Base-by-base conservation (phyloP, 371 early-diverging fungal genomes). In the Nosema bombycis region DNA sequence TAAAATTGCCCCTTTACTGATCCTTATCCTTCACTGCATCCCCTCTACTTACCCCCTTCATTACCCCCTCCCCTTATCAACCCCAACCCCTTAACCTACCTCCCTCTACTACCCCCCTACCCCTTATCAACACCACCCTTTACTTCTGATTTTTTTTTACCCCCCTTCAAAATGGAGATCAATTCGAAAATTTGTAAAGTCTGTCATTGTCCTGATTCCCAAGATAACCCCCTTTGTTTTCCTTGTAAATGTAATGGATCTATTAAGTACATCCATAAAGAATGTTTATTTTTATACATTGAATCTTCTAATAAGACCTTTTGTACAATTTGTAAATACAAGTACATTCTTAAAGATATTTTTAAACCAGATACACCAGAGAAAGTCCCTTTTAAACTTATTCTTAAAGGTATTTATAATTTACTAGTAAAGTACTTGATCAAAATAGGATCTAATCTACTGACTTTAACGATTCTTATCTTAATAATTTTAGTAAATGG, bases 191-290 rank as follows among this genome's bases (percentile, higher is more conserved):
- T 24, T 21, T 85, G 85, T 62, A 79, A 78, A 36, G 83, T 85
- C 23, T 85, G 85, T 58, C 73, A 75, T 28, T 74, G 28, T 0
- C 62, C 23, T 23, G 78, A 72, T 2, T 26, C 34, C 14, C 62
- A 69, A 58, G 75, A 73, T 15, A 78, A 80, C 1, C 56, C 58
- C 15, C 63, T 82, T 14, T 54, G 15, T 23, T 38, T 4, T 14
- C 83, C 84, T 1, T 85, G 85, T 63, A 78, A 78, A 58, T 85
- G 85, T 71, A 67, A 54, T 46, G 84, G 82, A 70, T 70, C 78
- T 38, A 46, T 83, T 28, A 75, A 81, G 46, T 80, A 75, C 61
- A 79, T 82, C 18, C 84, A 84, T 61, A 28, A 23, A 1, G 32
- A 28, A 3, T 85, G 85, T 70, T 62, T 85, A n/a, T 28, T 75